Evolutionary conservation across 2,329 filamentous ascomycete species (phyloP), one percentile per base, ranked within the genome.

Genomic region (Penicillium sp.): DNA sequence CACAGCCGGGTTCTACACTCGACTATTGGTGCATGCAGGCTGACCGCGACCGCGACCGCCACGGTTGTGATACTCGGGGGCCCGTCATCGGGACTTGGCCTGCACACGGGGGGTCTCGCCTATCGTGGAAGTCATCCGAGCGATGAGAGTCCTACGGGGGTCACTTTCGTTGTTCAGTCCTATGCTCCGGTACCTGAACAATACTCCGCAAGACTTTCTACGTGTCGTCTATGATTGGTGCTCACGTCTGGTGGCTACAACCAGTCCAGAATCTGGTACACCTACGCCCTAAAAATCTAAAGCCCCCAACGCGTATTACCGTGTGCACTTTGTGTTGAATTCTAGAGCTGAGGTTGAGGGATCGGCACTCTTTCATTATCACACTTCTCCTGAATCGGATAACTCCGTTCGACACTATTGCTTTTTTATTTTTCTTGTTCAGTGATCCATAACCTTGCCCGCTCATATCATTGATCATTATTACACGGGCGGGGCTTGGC

Each of bases 1-100:
- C 51, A 53, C 51, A 53, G 51, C 31, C 45, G 45, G 50, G 50
- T 65, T 64, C 58, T 39, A 60, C 55, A 55, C 48, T 61, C 27
- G 53, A 59, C 59, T 57, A 62, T 64, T 63, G 59, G 61, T 53
- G 63, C 54, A 60, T 66, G 59, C 62, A 63, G 62, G 52, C 58
- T 56, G 53, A 60, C 57, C 55, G 57, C 56, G 53, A 60, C 55
- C 55, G 57, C 56, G 52, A 59, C 61, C 56, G 52, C 54, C 43
- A 59, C 44, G 54, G 52, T 62, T 44, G 48, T 65, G 61, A 63
- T 59, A 57, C 56, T 60, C 47, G 48, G n/a, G 54, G 54, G 31
- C 13, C 46, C 51, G 49, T 52, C 58, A 57, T 52, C 47, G 33
- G 48, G 33, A 41, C 19, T 49, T 57, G 35, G 29, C 31, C 35